Base-by-base conservation (phyloP, 805 yeast species). In the Jamesozyma spencerorum region DNA sequence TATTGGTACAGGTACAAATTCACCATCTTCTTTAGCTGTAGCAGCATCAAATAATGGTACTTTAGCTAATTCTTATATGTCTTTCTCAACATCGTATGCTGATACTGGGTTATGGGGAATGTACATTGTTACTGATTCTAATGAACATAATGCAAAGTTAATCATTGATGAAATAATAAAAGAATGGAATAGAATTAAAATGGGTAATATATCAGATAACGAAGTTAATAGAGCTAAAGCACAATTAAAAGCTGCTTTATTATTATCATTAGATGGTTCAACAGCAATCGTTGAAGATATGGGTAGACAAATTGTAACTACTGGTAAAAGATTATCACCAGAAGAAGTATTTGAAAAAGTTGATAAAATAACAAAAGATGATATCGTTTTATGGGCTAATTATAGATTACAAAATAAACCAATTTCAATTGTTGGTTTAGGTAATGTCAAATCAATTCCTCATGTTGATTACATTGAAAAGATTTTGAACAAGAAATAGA, bases 71-170 rank as follows among this genome's bases (percentile, higher is more conserved):
- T 84, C 95, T 6, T 92, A 81, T 67, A 83, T 87, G 95, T 86
- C 96, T 5, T 92, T 90, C 66, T 85, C 95, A 24, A 92, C 99
- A 2, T 85, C 95, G 1, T 92, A 92, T 64, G 88, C 96, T 10
- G 99, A 92, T 65, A 84, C 96, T 11, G 99, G 99, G 7, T 68
- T 92, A 40, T 90, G 97, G 97, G 99, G 99, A 28, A 81, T 90
- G 53, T 92, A 92, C 60, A 71, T 92, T 45, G 85, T 86, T 6
- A 77, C 94, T 18, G 96, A 90, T 51, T 67, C 70, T 11, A 80
- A 79, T 55, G 73, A 72, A 47, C 72, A 78, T 24, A 70, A 83
- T 48, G 69, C 85, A 51, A 77, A 75, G 48, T 70, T 75, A 30
- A 75, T 88, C 38, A 74, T 85, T 28, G 78, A 81, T 53, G 86